phyloP scores from a whole-genome alignment of 345 rosid genomes.

The Dipteronia sinensis region DNA sequence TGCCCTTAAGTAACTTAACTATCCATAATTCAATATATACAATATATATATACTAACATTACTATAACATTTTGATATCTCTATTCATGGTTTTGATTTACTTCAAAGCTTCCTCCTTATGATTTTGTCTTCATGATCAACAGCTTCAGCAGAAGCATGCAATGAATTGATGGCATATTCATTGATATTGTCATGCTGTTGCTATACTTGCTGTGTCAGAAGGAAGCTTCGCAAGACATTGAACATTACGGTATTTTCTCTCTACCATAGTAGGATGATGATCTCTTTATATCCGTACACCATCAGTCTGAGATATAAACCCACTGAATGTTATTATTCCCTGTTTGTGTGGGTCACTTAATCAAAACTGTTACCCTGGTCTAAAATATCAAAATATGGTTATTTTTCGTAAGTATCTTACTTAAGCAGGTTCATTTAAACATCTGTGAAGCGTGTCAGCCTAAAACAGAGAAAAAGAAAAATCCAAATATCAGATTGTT shows the following conservation, averaged over 20 bases:
- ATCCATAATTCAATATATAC: no score
- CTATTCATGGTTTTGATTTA: slow-evolving; percentile 12
- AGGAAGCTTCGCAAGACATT: slow-evolving; percentile 84
- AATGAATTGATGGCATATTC: slow-evolving; percentile 94
- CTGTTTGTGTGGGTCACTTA: not conserved
- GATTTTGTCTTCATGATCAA: slow-evolving; percentile 17
- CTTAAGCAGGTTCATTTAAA: not conserved
- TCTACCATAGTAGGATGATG: slow-evolving; percentile 12
- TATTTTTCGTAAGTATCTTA: not conserved
- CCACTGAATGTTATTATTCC: not conserved
- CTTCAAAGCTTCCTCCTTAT: slow-evolving; percentile 20
- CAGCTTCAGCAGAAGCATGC: slow-evolving; percentile 98
- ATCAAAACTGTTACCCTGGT: not conserved
- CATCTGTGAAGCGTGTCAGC: not conserved
- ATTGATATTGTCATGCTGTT: slow-evolving; percentile 90
- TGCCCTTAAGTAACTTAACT: no score
- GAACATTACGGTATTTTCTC: slow-evolving; percentile 71
- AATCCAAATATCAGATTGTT: not conserved
- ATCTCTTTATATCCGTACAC: not conserved
- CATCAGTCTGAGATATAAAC: not conserved
- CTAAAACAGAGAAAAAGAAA: not conserved
- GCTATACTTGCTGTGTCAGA: slow-evolving; percentile 94
- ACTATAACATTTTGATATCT: no score
- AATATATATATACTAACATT: no score
- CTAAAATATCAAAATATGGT: not conserved